These are phyloP conservation scores for Pelargonium exstipulatum DNA, from an alignment of 441 rosid genomes.

Conservation along the genomic window DNA sequence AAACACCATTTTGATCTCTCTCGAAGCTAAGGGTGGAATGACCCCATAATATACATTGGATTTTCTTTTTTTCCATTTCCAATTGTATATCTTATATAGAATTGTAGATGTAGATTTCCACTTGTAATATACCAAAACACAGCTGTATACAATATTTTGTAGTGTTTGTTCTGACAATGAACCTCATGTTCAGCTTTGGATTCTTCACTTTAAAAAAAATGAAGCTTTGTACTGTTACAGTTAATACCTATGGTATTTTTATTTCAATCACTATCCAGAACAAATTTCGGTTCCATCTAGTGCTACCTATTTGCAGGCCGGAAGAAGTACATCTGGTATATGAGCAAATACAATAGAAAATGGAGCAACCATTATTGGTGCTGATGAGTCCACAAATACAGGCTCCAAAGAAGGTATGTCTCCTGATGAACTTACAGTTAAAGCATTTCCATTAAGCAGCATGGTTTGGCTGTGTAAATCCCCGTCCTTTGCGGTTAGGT, in stretches of 20 bases:
- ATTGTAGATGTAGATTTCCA: background rate
- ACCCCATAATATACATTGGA: background rate
- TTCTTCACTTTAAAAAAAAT: background rate
- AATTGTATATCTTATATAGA: background rate
- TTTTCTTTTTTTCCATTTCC: background rate
- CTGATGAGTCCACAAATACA: conserved; percentile 35
- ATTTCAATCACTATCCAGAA: conserved; percentile 30
- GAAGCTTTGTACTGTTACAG: no score
- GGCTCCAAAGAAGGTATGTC: conserved; percentile 65
- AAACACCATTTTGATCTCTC: background rate
- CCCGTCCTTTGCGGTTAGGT: conserved; percentile 68
- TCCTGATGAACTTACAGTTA: conserved; percentile 55
- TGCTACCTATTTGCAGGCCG: conserved; percentile 37
- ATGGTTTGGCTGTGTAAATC: conserved; percentile 70
- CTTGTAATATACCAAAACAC: background rate
- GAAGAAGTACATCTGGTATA: conserved; percentile 44
- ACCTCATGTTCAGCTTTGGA: no score
- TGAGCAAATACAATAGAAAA: conserved; percentile 70
- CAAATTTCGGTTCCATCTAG: conserved; percentile 27
- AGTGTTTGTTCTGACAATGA: no score
- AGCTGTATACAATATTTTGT: no score
- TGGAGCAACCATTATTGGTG: conserved; percentile 54
- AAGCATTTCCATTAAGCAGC: conserved; percentile 64
- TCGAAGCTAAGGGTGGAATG: background rate
- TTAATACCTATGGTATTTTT: no score